A percentile compares a stretch with the other conserved stretches of the same genome.
phyloP scores from a whole-genome alignment of 169 alveolate genomes.

The Eimeria mitis region DNA sequence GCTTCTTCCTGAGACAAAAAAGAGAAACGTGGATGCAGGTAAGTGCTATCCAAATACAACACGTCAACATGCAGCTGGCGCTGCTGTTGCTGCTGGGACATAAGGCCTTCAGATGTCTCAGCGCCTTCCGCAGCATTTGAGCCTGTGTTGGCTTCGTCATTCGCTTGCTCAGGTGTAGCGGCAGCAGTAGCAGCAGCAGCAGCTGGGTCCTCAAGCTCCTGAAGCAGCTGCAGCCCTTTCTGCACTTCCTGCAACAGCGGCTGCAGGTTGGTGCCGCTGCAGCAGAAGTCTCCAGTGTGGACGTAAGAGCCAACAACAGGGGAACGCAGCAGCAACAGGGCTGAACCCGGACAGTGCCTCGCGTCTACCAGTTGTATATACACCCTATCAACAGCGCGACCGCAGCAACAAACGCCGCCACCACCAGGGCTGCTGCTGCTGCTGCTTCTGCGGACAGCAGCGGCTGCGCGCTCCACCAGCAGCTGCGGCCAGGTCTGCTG shows the following conservation, averaged over 20 bases:
- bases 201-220: background rate
- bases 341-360: constrained; percentile 13
- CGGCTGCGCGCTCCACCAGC: background rate
- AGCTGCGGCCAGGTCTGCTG: background rate
- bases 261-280: constrained; percentile 13
- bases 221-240: constrained; percentile 8
- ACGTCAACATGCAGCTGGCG: constrained; percentile 7
- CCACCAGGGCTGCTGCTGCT: background rate
- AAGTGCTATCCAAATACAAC: background rate
- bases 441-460: background rate
- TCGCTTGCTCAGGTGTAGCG: background rate
- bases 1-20: constrained; percentile 8
- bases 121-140: background rate
- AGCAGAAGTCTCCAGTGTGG: constrained; percentile 16
- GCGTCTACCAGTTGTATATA: constrained; percentile 13
- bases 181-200: constrained; percentile 3
- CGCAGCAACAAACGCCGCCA: background rate
- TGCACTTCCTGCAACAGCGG: background rate
- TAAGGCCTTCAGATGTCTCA: background rate
- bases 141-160: background rate
- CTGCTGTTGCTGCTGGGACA: background rate
- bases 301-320: background rate
- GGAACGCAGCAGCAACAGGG: constrained; percentile 4
- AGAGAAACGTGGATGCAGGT: constrained; percentile 37
- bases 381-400: background rate